A percentile compares a stretch with the other conserved stretches of the same genome.
Conservation (phyloP, 306 rosid genomes). For the Fragaria ananassa region DNA sequence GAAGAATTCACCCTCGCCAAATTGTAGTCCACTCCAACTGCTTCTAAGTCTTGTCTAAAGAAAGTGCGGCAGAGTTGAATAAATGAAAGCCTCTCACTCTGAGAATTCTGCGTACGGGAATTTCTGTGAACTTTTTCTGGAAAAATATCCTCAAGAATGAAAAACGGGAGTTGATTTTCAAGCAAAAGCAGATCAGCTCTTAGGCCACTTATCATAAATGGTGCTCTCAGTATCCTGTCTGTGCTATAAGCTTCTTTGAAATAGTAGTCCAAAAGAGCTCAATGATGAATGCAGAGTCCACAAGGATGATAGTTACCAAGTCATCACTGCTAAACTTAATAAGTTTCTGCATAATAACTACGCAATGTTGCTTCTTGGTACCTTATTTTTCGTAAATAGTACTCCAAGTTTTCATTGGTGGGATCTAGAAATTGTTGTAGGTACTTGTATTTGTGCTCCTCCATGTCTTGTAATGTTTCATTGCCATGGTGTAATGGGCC, state of each 20-base stretch:
- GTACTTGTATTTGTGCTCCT: conserved; percentile 21
- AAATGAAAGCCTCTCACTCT: no score
- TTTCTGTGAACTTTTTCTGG: no score
- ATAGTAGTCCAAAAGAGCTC: not conserved
- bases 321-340: not conserved
- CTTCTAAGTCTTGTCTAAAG: no score
- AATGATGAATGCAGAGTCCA: not conserved
- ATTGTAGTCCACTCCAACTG: not conserved
- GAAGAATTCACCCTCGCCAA: not conserved
- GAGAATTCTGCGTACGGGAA: no score
- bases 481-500: conserved; percentile 30
- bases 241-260: fast-evolving
- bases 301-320: not conserved
- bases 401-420: not conserved
- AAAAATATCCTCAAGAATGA: not conserved
- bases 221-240: not conserved
- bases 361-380: not conserved
- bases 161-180: not conserved
- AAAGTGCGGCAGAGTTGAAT: no score
- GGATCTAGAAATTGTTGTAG: not conserved
- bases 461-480: conserved; percentile 13
- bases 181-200: not conserved
- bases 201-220: no score
- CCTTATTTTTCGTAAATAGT: not conserved
- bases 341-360: conserved; percentile 1